Conservation (phyloP, 805 yeast species). For the Kockiozyma suomiensis region DNA sequence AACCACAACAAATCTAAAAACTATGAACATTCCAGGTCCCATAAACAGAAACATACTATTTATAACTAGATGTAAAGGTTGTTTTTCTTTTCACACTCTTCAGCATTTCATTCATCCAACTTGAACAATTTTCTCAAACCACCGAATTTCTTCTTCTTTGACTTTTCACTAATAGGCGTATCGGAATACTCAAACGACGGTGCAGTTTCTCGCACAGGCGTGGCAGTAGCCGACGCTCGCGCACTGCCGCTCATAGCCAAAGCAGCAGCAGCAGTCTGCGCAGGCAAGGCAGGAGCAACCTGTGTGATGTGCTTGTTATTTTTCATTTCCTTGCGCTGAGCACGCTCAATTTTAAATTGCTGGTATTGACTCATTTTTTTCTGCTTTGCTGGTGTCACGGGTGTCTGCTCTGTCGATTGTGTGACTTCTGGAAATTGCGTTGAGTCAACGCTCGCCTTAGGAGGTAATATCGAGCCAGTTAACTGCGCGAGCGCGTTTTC, state of each 20-base stretch:
- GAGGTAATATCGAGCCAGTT: neutral
- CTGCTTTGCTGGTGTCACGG: conserved; percentile 10
- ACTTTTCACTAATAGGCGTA: conserved; percentile 3
- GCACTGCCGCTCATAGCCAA: neutral
- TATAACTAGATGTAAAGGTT: neutral
- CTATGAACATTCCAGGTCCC: no score
- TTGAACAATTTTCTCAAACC: conserved; percentile 21
- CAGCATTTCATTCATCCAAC: conserved; percentile 5
- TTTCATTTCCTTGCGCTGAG: conserved; percentile 17
- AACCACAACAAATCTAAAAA: no score
- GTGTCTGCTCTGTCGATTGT: neutral
- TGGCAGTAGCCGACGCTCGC: neutral
- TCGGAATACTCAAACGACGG: neutral
- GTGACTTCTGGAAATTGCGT: neutral
- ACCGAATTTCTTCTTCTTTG: conserved; percentile 27
- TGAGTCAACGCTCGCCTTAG: neutral
- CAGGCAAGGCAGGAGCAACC: conserved; percentile 54
- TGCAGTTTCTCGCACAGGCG: neutral
- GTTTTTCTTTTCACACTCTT: neutral
- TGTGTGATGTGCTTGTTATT: conserved; percentile 82
- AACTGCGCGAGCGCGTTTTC: neutral
- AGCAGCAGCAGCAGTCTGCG: conserved; percentile 63
- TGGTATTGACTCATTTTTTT: conserved; percentile 27
- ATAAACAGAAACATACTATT: no score
- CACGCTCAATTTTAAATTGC: conserved; percentile 15